These are phyloP conservation scores for Dipodascopsis uninucleata DNA, from an alignment of 805 yeast species.

Conservation along the genomic window DNA sequence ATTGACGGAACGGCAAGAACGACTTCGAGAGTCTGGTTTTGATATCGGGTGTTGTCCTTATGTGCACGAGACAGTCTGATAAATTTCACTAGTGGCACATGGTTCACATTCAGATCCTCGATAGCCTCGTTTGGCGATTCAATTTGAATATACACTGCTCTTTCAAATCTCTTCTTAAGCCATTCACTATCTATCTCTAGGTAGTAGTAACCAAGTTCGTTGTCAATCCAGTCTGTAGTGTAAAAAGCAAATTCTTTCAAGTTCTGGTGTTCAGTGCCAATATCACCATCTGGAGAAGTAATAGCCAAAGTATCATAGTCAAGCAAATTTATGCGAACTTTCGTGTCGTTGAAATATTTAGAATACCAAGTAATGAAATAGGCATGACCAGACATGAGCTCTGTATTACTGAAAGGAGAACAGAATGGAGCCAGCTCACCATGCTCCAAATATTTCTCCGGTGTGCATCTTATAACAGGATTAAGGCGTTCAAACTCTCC, in stretches of 20 bases:
- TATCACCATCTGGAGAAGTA: slow-evolving; percentile 18
- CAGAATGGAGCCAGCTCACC: slow-evolving; percentile 75
- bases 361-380: slow-evolving; percentile 83
- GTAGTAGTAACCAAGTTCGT: slow-evolving; percentile 60
- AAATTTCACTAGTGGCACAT: slow-evolving; percentile 23
- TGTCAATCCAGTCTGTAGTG: slow-evolving; percentile 67
- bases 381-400: slow-evolving; percentile 55
- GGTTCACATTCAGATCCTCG: slow-evolving; percentile 27
- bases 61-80: slow-evolving; percentile 14
- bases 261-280: slow-evolving; percentile 4
- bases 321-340: slow-evolving; percentile 26
- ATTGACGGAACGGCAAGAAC: slow-evolving; percentile 25
- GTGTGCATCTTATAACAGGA: slow-evolving; percentile 83
- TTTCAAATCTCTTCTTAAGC: slow-evolving; percentile 53
- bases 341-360: slow-evolving; percentile 49
- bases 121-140: slow-evolving; percentile 41
- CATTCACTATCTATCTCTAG: slow-evolving; percentile 60
- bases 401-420: slow-evolving; percentile 63
- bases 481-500: slow-evolving; percentile 49
- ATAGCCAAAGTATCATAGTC: slow-evolving; percentile 27
- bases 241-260: slow-evolving; percentile 47
- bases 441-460: slow-evolving; percentile 58
- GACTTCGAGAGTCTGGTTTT: slow-evolving; percentile 22
- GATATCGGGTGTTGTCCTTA: slow-evolving; percentile 25
- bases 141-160: slow-evolving; percentile 59